Evolutionary conservation across 345 rosid genomes (phyloP), one percentile per base, ranked within the genome.

Genomic region (Brassica rapa): DNA sequence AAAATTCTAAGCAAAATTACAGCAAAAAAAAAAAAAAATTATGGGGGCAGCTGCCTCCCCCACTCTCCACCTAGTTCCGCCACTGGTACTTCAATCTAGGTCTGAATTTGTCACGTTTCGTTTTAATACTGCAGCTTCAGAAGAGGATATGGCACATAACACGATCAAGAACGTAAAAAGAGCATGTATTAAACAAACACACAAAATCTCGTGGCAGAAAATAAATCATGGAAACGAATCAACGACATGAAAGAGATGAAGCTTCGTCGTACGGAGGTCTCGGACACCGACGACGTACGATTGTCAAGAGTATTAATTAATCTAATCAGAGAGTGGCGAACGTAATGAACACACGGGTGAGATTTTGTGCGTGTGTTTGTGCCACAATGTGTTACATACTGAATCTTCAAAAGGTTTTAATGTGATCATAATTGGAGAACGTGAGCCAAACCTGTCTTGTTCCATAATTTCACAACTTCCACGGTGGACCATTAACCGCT

Each of bases 341-440:
- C 7, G 21, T 39, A 77, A 57, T 41, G 46, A 29, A 10, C 30
- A 71, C 37, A 65, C 14, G 63, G 15, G 6, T 71, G 72, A 39
- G 35, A 66, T 73, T 72, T 59, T 67, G 77, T 67, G 77, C 21
- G 33, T 72, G 60, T 66, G 43, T 60, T 64, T 15, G 77, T 27
- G 41, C 32, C 69, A 78, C 73, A 72, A 56, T 71, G 72, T 72
- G 68, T 72, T 30, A 66, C 15, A 43, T 30, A 72, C 39, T 72
- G 33, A 72, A 61, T 73, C 49, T 73, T 59, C 19, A 10, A 72
- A 59, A 8, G 19, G 21, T 73, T 60, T 66, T 33, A 65, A 30
- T 59, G 72, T 30, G 61, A 74, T 62, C 74, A 79, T 79, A 73
- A 80, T 74, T 80, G 75, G 64, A 74, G 79, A 80, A 80, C 75